Evolutionary conservation across 306 rosid species (phyloP), one percentile per base, ranked within the genome.

Genomic region (Pterocarpus santalinus): DNA sequence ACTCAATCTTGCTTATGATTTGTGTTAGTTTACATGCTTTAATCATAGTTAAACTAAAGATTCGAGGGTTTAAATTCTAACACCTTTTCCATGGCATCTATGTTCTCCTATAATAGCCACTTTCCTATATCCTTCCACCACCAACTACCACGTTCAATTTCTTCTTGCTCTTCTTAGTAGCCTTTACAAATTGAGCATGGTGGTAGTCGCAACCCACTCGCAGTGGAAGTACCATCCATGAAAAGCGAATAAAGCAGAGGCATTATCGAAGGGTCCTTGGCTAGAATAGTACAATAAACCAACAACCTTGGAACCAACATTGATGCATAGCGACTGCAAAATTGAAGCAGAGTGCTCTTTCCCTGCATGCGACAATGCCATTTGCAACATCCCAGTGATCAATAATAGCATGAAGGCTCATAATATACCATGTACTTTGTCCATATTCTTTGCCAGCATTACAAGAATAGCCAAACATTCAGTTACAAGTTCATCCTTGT

Each of bases 381-480:
- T 73, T 22, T 67, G 81, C 55, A 92, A 17, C 72, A 76, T 38
- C 55, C 75, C 69, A 13, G n/a, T 72, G 63, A 91, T 69, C 41
- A 80, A 55, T 13, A 65, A 13, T 77, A 94, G 33, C 43, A 85
- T 72, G 0, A 86, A 69, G 12, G 83, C 78, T 58, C 66, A 56
- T 0, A 84, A 70, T 51, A 92, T 85, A 16, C 77, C 85, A 1
- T 32, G 44, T 2, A 91, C 72, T 39, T 96, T 97, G 1, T 90
- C 97, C 1, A 17, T 62, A 36, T 57, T 90, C 80, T 87, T 96
- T 0, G 93, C 93, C 33, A 94, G 71, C 0, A 84, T 58, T 0
- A 92, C 88, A 7, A 94, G 82, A 86, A 92, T 92, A 2, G 91
- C 90, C 10, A 94, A 69, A 49, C 87, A 60, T 56, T 94, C 97